phyloP scores from a whole-genome alignment of 768 basidiomycete species.

The Pleurotus ostreatus region DNA sequence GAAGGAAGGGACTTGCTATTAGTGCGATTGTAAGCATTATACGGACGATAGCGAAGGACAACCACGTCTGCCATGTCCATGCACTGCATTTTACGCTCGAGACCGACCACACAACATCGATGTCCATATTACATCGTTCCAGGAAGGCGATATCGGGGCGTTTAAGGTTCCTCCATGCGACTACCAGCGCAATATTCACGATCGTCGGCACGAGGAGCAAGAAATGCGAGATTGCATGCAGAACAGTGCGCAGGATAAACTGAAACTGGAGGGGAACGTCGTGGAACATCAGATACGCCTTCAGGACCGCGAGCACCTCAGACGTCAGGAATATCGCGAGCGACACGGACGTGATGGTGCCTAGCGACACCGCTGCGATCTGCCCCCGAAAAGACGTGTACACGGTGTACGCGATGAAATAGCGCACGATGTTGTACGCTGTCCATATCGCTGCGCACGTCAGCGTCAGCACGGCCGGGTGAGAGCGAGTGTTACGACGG shows the following conservation, averaged over 20 bases:
- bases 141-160: constrained; percentile 30
- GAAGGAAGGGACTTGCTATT: constrained; percentile 42
- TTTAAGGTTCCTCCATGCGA: constrained; percentile 44
- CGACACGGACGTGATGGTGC: constrained; percentile 38
- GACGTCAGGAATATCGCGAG: constrained; percentile 35
- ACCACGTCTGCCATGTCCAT: constrained; percentile 50
- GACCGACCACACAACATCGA: constrained; percentile 65
- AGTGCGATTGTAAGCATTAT: constrained; percentile 47
- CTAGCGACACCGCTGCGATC: constrained; percentile 42
- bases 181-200: constrained; percentile 52
- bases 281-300: constrained; percentile 30
- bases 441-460: constrained; percentile 48
- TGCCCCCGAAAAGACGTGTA: constrained; percentile 39
- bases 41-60: constrained; percentile 48
- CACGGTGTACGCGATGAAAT: constrained; percentile 53
- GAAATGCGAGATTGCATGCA: constrained; percentile 41
- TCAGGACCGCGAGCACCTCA: constrained; percentile 34
- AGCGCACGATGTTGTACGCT: constrained; percentile 58
- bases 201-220: constrained; percentile 49
- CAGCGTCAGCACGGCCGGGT: constrained; percentile 14
- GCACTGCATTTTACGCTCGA: constrained; percentile 23
- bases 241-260: constrained; percentile 21
- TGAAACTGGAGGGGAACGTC: constrained; percentile 26
- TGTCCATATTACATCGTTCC: constrained; percentile 55
- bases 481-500: not conserved